phyloP scores from a whole-genome alignment of 768 basidiomycete species.

The Rhodocollybia butyracea region DNA sequence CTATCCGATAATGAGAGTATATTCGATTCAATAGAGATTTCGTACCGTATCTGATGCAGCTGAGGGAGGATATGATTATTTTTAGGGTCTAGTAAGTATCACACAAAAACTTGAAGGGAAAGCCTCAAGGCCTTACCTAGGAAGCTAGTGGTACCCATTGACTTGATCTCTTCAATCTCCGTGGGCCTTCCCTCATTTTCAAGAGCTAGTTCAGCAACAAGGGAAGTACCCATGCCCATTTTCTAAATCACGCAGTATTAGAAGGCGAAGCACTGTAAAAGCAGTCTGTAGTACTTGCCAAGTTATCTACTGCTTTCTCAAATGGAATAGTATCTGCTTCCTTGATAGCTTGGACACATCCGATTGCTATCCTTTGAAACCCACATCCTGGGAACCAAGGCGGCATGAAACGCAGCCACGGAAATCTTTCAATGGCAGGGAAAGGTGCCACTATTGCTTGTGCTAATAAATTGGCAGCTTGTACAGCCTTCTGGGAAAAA shows the following conservation, averaged over 20 bases:
- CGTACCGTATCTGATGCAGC: background rate
- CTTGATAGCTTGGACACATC: background rate
- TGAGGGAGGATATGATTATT: too few relatives aligned
- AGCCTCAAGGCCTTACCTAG: background rate
- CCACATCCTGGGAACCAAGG: constrained; percentile 3
- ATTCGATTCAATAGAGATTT: background rate
- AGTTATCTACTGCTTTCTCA: background rate
- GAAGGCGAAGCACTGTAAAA: too few relatives aligned
- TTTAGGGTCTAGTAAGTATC: background rate
- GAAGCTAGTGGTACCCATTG: background rate
- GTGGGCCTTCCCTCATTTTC: background rate
- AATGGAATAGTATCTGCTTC: background rate
- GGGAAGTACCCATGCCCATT: background rate
- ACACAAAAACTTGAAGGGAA: background rate
- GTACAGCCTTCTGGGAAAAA: background rate
- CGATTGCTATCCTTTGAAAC: background rate
- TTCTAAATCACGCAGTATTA: too few relatives aligned
- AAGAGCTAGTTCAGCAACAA: background rate
- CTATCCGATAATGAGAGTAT: background rate
- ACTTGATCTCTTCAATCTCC: background rate
- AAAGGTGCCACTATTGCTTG: background rate
- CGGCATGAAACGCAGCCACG: background rate
- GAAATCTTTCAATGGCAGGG: background rate
- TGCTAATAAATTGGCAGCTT: background rate
- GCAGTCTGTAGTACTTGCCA: too few relatives aligned